Evolutionary conservation across 2,329 filamentous ascomycete genomes (phyloP), one percentile per base, ranked within the genome.

Genomic region (Blastomyces parvus): DNA sequence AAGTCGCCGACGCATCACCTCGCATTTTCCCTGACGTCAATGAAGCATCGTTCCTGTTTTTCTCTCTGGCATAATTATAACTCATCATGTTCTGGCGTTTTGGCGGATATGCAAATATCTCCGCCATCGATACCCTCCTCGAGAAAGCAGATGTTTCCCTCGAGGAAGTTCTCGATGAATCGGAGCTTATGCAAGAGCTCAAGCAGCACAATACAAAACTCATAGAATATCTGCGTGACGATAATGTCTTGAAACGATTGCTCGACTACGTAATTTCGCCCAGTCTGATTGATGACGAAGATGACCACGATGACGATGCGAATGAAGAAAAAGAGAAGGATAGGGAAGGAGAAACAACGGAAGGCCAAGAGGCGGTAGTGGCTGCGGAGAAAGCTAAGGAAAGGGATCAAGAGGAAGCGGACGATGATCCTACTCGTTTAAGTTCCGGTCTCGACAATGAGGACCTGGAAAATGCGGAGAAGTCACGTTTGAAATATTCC

Each of bases 11-110:
- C 59, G 36, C 59, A 36, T 25, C 44, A 25, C 30, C 30, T 61
- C 19, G 46, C 59, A 55, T 52, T 40, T 25, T 46, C 27, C 42
- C 25, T 25, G 42, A 48, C 58, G 59, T 61, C 53, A 48, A 63
- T 63, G 61, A 59, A 59, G 52, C 19, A 59, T 55, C 25, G n/a
- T 44, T 59, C 19, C 36, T 19, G 60, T 62, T 40, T 46, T 46
- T 33, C 19, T 46, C 52, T 46, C 38, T 38, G 33, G 27, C n/a
- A 61, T 38, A 52, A 59, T n/a, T n/a, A 57, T 75, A 77, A 70
- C 73, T 72, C 87, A 93, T 78, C 82, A 99, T 99, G 94, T 99
- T 99, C 80, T 99, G 94, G 94, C 89, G 93, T 80, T 99, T 97
- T 84, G 93, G 94, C 84, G 91, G 91, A 74, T 97, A 97, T 84